Evolutionary conservation across 495 filamentous ascomycete species (phyloP).

Genomic region (Lasiosphaeria miniovina): DNA sequence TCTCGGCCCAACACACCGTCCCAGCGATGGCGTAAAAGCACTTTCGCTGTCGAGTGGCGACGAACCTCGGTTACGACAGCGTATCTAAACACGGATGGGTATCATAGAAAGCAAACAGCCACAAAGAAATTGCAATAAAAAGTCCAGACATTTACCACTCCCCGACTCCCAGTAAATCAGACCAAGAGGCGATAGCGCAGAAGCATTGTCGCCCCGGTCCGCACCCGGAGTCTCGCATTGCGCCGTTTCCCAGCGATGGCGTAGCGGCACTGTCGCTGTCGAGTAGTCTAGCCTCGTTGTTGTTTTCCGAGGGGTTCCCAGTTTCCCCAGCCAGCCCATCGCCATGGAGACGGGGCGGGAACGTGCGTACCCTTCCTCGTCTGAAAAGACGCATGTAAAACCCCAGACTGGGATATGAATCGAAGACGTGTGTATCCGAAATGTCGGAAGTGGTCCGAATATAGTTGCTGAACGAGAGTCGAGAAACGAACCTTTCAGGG

Average conservation of each 20-base stretch:
- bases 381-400: slow-evolving; percentile 20
- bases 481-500: slow-evolving; percentile 9
- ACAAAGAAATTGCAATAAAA: slow-evolving; percentile 14
- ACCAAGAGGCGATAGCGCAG: slow-evolving; percentile 36
- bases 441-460: neutral
- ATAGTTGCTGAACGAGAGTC: slow-evolving; percentile 9
- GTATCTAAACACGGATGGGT: slow-evolving; percentile 57
- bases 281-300: slow-evolving; percentile 27
- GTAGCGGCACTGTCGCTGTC: slow-evolving; percentile 43
- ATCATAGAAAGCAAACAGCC: slow-evolving; percentile 41
- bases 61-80: slow-evolving; percentile 33
- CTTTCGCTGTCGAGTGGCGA: slow-evolving; percentile 50
- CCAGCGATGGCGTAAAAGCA: slow-evolving; percentile 59
- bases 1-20: slow-evolving; percentile 53
- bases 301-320: slow-evolving; percentile 17
- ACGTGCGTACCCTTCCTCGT: slow-evolving; percentile 18
- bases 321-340: slow-evolving; percentile 14
- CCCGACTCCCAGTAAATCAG: neutral
- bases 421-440: neutral
- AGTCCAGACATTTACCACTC: slow-evolving; percentile 5
- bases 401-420: slow-evolving; percentile 14
- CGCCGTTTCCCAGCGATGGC: slow-evolving; percentile 40
- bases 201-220: slow-evolving; percentile 38
- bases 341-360: slow-evolving; percentile 4
- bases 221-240: slow-evolving; percentile 17